Percentiles rank a stretch among this genome's conserved stretches.
phyloP scores from a whole-genome alignment of 768 basidiomycete species.

The Calocybe indica region DNA sequence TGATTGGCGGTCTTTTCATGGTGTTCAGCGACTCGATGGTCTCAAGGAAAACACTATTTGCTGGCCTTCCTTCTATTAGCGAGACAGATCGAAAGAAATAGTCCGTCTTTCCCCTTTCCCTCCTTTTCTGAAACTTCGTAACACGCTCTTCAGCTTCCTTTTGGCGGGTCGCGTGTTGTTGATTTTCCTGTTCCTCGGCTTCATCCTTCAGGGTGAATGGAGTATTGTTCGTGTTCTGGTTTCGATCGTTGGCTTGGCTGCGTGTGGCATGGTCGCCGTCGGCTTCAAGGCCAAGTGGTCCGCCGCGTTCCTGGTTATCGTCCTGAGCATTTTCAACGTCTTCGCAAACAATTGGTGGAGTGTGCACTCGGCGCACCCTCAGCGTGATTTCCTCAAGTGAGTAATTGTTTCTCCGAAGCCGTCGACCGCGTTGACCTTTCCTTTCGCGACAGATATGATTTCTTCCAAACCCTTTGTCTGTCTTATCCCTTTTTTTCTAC shows the following conservation, averaged over 20 bases:
- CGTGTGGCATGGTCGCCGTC: constrained; percentile 93
- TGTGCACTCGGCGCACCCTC: constrained; percentile 86
- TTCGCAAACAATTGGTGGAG: constrained; percentile 99
- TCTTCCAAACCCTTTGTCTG: constrained; percentile 92
- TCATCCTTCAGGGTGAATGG: constrained; percentile 93
- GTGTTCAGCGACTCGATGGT: constrained; percentile 96
- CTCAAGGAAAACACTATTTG: constrained; percentile 81
- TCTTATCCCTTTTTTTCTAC: constrained; percentile 7
- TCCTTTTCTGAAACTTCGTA: not conserved
- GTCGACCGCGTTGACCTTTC: constrained; percentile 13
- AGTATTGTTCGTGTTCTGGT: constrained; percentile 80
- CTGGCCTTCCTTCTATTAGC: constrained; percentile 82
- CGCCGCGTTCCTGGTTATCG: constrained; percentile 88
- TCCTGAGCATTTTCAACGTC: constrained; percentile 92
- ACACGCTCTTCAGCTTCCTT: constrained; percentile 64
- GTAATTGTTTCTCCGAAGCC: constrained; percentile 18
- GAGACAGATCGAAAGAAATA: constrained; percentile 99
- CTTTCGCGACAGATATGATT: constrained; percentile 73
- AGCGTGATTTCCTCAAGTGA: constrained; percentile 96
- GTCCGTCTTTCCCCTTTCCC: constrained; percentile 35
- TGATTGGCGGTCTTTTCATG: constrained; percentile 98
- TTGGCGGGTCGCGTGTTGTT: constrained; percentile 94
- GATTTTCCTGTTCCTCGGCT: constrained; percentile 98
- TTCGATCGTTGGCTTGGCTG: constrained; percentile 83
- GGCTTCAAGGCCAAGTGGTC: constrained; percentile 99